Percentiles rank a stretch among this genome's conserved stretches.
Evolutionary conservation across 2,329 filamentous ascomycete species (phyloP).

Genomic region (Pseudogymnoascus sp.): DNA sequence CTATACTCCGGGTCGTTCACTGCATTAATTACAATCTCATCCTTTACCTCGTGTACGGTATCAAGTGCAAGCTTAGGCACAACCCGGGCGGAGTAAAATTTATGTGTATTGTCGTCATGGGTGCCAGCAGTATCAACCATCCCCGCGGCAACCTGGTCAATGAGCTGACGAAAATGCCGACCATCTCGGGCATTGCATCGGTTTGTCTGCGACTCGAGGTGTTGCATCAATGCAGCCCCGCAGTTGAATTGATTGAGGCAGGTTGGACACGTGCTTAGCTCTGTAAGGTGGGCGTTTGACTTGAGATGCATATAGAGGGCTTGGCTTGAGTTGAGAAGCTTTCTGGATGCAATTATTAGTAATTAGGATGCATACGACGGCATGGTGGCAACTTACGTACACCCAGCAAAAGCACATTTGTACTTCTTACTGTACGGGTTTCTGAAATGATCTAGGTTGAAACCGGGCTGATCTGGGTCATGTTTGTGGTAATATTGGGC

Average conservation of each 20-base stretch:
- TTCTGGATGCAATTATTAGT: background rate
- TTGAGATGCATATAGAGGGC: background rate
- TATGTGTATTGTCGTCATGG: background rate
- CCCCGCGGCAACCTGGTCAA: background rate
- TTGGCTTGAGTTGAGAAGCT: background rate
- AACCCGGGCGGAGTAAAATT: background rate
- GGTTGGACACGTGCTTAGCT: background rate
- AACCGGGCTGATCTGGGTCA: background rate
- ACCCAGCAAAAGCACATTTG: background rate
- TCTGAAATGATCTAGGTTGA: background rate
- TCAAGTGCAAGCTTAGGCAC: background rate
- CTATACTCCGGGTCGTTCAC: background rate
- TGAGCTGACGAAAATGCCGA: background rate
- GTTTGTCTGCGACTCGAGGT: background rate
- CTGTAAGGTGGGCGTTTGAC: background rate
- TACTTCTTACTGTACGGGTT: background rate
- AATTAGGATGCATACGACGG: background rate
- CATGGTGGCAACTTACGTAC: background rate
- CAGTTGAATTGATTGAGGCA: background rate
- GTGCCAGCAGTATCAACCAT: background rate
- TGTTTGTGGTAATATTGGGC: background rate
- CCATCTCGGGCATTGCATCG: background rate
- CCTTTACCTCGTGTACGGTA: background rate
- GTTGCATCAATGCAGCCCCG: background rate
- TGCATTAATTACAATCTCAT: background rate